Percentiles rank a stretch among this genome's conserved stretches.
phyloP scores from a whole-genome alignment of 352 stramenopile genomes.

The Labyrinthula sp. region DNA sequence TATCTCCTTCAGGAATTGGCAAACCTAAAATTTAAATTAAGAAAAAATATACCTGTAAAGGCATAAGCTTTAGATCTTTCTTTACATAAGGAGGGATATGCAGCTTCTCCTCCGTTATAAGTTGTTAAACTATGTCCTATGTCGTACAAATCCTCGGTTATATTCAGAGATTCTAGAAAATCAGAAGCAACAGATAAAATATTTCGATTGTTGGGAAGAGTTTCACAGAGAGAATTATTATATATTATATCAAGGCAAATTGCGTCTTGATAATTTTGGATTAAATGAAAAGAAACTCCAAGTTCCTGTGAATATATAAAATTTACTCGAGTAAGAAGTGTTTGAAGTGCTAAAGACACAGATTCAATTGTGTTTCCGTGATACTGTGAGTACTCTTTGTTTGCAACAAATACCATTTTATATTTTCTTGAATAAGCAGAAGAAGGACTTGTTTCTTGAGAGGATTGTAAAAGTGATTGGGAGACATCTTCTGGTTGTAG shows the following conservation, averaged over 20 bases:
- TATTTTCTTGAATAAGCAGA: too few species aligned
- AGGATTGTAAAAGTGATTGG: too few species aligned
- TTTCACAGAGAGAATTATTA: too few species aligned
- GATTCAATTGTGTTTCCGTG: constrained; percentile 15
- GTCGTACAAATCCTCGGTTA: not conserved
- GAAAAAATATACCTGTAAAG: too few species aligned
- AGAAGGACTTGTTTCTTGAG: too few species aligned
- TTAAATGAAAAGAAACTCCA: constrained; percentile 11
- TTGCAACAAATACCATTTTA: constrained; percentile 18
- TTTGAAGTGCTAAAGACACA: constrained; percentile 5
- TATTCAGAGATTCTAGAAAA: not conserved
- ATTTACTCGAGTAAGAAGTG: constrained; percentile 23
- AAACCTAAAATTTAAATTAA: too few species aligned
- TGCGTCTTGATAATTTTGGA: constrained; percentile 1
- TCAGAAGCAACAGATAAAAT: not conserved
- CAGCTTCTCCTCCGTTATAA: not conserved
- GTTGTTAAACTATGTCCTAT: constrained; percentile 4
- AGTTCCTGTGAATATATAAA: constrained; percentile 10
- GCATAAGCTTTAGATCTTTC: too few species aligned
- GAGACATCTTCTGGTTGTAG: too few species aligned
- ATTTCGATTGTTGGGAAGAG: constrained; percentile 1
- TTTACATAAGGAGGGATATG: too few species aligned
- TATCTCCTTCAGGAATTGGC: not conserved
- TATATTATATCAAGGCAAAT: too few species aligned
- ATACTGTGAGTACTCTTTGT: constrained; percentile 24